Conservation (phyloP, 495 filamentous ascomycete species). For the Penicillium bovifimosum region DNA sequence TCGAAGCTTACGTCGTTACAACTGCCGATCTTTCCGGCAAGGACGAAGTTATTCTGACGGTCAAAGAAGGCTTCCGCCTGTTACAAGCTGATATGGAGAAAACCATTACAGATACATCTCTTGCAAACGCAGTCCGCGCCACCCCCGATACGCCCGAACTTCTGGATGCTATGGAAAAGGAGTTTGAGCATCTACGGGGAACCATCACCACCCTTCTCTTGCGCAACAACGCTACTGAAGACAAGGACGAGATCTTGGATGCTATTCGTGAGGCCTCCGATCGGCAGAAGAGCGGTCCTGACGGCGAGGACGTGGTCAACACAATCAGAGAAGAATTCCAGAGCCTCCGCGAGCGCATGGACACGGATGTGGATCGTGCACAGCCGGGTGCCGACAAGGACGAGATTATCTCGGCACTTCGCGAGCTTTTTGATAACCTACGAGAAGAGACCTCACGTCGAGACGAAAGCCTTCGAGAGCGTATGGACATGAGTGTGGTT, state of each 20-base stretch:
- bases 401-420: conserved; percentile 63
- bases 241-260: conserved; percentile 58
- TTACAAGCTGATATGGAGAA: conserved; percentile 68
- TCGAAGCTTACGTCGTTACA: conserved; percentile 72
- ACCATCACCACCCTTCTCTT: conserved; percentile 65
- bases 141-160: conserved; percentile 50
- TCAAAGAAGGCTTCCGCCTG: conserved; percentile 65
- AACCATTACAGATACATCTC: conserved; percentile 44
- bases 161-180: conserved; percentile 65
- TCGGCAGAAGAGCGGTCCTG: conserved; percentile 13
- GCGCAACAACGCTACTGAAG: conserved; percentile 46
- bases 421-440: conserved; percentile 63
- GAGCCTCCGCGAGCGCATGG: conserved; percentile 57
- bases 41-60: conserved; percentile 70
- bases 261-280: conserved; percentile 51
- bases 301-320: conserved; percentile 28
- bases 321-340: conserved; percentile 70
- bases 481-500: conserved; percentile 38
- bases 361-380: conserved; percentile 34
- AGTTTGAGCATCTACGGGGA: conserved; percentile 64
- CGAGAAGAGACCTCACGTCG: conserved; percentile 53
- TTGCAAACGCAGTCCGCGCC: conserved; percentile 27
- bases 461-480: conserved; percentile 59
- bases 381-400: conserved; percentile 26
- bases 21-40: conserved; percentile 62